phyloP scores from a whole-genome alignment of 2,329 filamentous ascomycete species.

The Penicillium sp. region DNA sequence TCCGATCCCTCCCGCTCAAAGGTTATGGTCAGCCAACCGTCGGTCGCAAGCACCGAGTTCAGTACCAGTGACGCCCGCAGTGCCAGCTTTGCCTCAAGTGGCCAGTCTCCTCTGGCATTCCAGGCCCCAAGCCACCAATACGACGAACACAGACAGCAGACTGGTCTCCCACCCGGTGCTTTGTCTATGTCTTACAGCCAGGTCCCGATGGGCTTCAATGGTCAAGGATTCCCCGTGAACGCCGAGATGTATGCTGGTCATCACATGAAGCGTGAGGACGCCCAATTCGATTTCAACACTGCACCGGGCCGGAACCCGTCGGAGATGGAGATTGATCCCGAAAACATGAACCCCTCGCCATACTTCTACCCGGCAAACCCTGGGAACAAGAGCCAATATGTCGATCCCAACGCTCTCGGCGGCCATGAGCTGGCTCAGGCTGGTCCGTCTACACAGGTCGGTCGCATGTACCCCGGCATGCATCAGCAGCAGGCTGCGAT shows the following conservation, averaged over 20 bases:
- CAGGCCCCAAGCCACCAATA: conserved; percentile 91
- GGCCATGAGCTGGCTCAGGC: conserved; percentile 59
- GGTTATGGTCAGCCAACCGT: conserved; percentile 38
- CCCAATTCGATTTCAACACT: conserved; percentile 67
- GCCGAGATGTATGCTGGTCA: conserved; percentile 58
- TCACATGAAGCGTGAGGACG: conserved; percentile 38
- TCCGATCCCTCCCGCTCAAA: conserved; percentile 39
- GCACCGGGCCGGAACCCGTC: conserved; percentile 57
- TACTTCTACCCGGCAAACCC: conserved; percentile 62
- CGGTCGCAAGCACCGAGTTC: conserved; percentile 39
- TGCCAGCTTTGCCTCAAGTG: conserved; percentile 37
- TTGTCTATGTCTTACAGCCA: conserved; percentile 76
- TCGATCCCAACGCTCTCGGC: conserved; percentile 73
- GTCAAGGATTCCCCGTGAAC: conserved; percentile 51
- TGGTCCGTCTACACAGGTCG: conserved; percentile 57
- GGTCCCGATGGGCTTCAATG: conserved; percentile 43
- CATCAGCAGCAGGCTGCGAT: conserved; percentile 84
- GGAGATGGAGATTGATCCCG: conserved; percentile 68
- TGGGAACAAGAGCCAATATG: conserved; percentile 52
- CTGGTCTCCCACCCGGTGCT: conserved; percentile 82
- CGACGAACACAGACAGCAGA: conserved; percentile 92
- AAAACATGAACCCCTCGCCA: conserved; percentile 59
- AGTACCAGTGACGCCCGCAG: conserved; percentile 33
- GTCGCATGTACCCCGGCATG: conserved; percentile 87
- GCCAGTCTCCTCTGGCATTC: conserved; percentile 57